Evolutionary conservation across 306 rosid species (phyloP).

Genomic region (Adenanthera pavonina): DNA sequence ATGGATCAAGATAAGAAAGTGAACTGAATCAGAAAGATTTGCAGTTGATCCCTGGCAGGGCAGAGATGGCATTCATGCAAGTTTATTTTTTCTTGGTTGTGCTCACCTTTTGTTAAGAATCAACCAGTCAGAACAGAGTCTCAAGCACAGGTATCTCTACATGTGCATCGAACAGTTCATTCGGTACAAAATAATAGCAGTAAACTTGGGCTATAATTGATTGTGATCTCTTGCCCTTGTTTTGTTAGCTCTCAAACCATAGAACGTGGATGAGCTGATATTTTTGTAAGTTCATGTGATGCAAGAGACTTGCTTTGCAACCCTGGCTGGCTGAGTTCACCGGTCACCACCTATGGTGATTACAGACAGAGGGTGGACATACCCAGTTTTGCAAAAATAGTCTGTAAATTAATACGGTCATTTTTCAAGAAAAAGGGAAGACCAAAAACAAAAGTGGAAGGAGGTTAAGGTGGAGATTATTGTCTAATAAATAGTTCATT

Average conservation of each 20-base stretch:
- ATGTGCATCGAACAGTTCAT: slow-evolving; percentile 21
- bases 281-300: slow-evolving; percentile 15
- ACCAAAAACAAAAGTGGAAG: neutral
- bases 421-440: neutral
- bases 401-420: neutral
- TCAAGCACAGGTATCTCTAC: slow-evolving; percentile 29
- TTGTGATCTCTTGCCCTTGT: slow-evolving; percentile 31
- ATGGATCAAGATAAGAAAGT: slow-evolving; percentile 28
- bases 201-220: slow-evolving; percentile 24
- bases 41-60: neutral
- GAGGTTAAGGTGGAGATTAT: neutral
- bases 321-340: slow-evolving; percentile 3
- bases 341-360: slow-evolving; percentile 7
- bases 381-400: slow-evolving; percentile 18
- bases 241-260: neutral
- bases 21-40: neutral
- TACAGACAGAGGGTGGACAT: neutral
- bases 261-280: slow-evolving; percentile 30
- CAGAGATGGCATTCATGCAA: slow-evolving; percentile 15
- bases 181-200: slow-evolving; percentile 20
- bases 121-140: slow-evolving; percentile 18
- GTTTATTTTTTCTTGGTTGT: slow-evolving; percentile 25
- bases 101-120: slow-evolving; percentile 31
- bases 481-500: neutral
- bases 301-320: slow-evolving; percentile 17